Base-by-base conservation (phyloP, 148 eudicot species). In the Silene uniflora region DNA sequence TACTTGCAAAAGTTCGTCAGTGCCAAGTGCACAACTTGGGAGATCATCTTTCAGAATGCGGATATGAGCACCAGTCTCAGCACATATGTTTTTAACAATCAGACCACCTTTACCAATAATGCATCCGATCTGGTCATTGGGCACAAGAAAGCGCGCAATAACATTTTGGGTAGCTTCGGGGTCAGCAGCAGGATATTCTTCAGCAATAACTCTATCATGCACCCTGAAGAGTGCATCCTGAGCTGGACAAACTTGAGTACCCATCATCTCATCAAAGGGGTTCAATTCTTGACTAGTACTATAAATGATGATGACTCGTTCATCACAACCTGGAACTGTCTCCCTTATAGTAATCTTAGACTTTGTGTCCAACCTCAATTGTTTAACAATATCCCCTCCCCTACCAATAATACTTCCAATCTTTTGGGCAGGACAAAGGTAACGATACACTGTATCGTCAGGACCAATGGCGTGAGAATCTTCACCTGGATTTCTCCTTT, bases 1-100 rank as follows among this genome's bases (percentile, higher is more conserved):
- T 80, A 95, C 99, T 98, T 92, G 98, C 71, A 95, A 81, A 75
- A 95, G 97, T 76, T 95, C 99, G 83, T 95, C 99, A 65, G 97
- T 78, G 82, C 84, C 82, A 79, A 92, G 78, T 27, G 99, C 99
- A 87, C 99, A 95, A 70, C 89, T 67, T 54, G 99, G 99, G 81
- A 95, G 76, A 80, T 89, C 86, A 84, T 91, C 94, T 86, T 92
- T 95, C 77, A 95, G 60, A 73, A 95, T 95, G 52, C 98, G 97
- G 78, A 95, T 80, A 80, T 92, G 97, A 59, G 99, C 92, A 79
- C 97, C 97, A 60, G 97, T 87, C 22, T 95, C 99, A 79, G 87
- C 89, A 12, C 97, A 92, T 54, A 95, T 92, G 67, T 56, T 82
- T 69, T 92, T 94, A 71, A 95, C 94, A 47, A 90, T 92, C 75